Evolutionary conservation across 1,139 yeast genomes (phyloP).

Genomic region (Kodamaea suecica): DNA sequence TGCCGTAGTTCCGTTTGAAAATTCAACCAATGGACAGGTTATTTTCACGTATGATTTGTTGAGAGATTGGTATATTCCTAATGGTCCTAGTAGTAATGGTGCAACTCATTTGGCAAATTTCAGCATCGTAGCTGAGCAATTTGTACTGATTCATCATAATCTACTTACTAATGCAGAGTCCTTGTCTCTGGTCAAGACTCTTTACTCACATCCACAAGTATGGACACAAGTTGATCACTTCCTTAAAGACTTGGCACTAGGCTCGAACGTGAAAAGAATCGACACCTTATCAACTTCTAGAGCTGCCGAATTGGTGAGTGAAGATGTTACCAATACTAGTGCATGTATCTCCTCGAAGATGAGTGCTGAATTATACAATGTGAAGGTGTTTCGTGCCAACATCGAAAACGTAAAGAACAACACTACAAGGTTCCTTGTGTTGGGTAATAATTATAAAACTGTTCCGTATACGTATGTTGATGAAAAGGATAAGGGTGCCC

Average conservation of each 20-base stretch:
- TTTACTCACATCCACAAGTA: slow-evolving; percentile 95
- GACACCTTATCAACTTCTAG: slow-evolving; percentile 79
- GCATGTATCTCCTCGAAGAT: slow-evolving; percentile 51
- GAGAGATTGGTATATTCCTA: slow-evolving; percentile 55
- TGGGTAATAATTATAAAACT: slow-evolving; percentile 36
- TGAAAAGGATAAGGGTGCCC: slow-evolving; percentile 6
- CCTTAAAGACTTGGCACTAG: slow-evolving; percentile 33
- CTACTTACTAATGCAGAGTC: slow-evolving; percentile 52
- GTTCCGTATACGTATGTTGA: slow-evolving; percentile 3
- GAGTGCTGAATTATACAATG: slow-evolving; percentile 62
- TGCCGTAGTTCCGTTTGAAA: slow-evolving; percentile 90
- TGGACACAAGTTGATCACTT: slow-evolving; percentile 86
- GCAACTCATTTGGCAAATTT: slow-evolving; percentile 26
- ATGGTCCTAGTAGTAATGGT: not conserved
- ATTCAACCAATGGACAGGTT: slow-evolving; percentile 94
- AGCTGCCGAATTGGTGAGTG: slow-evolving; percentile 67
- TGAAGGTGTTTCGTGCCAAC: slow-evolving; percentile 52
- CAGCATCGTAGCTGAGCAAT: slow-evolving; percentile 70
- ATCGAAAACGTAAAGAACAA: slow-evolving; percentile 73
- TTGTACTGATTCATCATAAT: slow-evolving; percentile 79
- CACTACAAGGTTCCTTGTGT: slow-evolving; percentile 78
- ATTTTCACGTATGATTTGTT: slow-evolving; percentile 78
- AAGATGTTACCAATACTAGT: slow-evolving; percentile 34
- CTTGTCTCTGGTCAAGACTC: slow-evolving; percentile 44
- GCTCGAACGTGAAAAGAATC: slow-evolving; percentile 40